A percentile compares a stretch with the other conserved stretches of the same genome.
Evolutionary conservation across 371 early-diverging fungal genomes (phyloP).

Genomic region (Dichotomocladium elegans): DNA sequence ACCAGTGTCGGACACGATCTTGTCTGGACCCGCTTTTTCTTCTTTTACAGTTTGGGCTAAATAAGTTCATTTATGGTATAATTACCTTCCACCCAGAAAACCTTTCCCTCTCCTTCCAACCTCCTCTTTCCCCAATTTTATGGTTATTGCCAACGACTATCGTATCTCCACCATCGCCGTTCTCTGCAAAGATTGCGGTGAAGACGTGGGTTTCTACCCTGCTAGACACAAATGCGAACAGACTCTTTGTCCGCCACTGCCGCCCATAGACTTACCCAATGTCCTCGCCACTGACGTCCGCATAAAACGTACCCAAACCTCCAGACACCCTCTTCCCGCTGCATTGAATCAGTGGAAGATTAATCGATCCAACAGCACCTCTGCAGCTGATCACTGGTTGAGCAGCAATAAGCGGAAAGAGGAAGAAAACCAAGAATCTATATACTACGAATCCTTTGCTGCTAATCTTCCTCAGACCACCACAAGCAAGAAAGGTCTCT

Average conservation of each 20-base stretch:
- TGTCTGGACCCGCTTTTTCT: too few relatives aligned
- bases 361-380: background rate
- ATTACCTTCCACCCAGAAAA: too few relatives aligned
- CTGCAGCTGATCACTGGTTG: background rate
- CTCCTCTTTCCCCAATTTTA: slow-evolving; percentile 7
- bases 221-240: slow-evolving; percentile 59
- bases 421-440: background rate
- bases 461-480: slow-evolving; percentile 3
- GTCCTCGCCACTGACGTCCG: too few relatives aligned
- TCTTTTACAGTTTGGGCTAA: too few relatives aligned
- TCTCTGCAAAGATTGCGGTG: slow-evolving; percentile 65
- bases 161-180: slow-evolving; percentile 61
- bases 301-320: too few relatives aligned
- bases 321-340: too few relatives aligned
- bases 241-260: slow-evolving; percentile 37
- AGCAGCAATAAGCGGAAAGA: too few relatives aligned
- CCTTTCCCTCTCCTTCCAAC: background rate
- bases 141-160: slow-evolving; percentile 55
- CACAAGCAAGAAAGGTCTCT: background rate
- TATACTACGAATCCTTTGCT: slow-evolving; percentile 11
- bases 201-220: slow-evolving; percentile 67
- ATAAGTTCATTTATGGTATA: too few relatives aligned
- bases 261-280: slow-evolving; percentile 14
- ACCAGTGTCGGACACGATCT: too few relatives aligned
- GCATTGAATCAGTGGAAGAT: slow-evolving; percentile 1